Base-by-base conservation (phyloP, 768 basidiomycete species). In the Podaxis sp. region DNA sequence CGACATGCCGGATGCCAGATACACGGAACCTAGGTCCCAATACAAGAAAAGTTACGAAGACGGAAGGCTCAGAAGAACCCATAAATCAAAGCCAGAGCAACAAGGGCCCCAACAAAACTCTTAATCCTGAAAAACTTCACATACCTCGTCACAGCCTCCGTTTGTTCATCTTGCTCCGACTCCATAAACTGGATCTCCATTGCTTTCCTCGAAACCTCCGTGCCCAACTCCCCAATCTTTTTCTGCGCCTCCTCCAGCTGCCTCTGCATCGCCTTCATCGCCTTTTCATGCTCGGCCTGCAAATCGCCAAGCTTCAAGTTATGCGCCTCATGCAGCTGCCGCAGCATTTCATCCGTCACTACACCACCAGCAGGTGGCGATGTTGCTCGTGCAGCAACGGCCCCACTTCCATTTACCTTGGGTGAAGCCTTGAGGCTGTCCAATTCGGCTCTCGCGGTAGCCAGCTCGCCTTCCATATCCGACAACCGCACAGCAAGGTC, bases 141-240 rank as follows among this genome's bases (percentile, higher is more conserved):
- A 60, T 56, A 66, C 51, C 56, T 66, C 33, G 62, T 65, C 56
- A 65, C 60, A 38, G 28, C 40, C 40, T 65, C 64, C 40, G 26
- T 17, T 64, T 69, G 84, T 67, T 94, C 93, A 46, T 93, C 90
- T 70, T 89, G 85, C 26, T 92, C 90, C 71, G 87, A 84, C 70
- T 91, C 91, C 60, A 91, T 80, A 73, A 87, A 90, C 66, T 85
- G 81, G 51, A 93, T 88, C 75, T 94, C 93, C 90, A 94, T 88
- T 62, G 81, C 80, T 74, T 91, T 92, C 64, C 88, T 81, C 4
- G 76, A 79, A 57, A 90, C 75, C 65, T 90, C 87, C 62, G 82
- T 78, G 68, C 87, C 79, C 50, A 88, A 76, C 56, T 87, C 86
- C 20, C 78, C 77, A 41, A 84, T 77, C 69, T 79, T 84, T 28